These are phyloP conservation scores for Sclerotinia glacialis DNA, from an alignment of 2,329 filamentous ascomycete species.

Conservation along the genomic window DNA sequence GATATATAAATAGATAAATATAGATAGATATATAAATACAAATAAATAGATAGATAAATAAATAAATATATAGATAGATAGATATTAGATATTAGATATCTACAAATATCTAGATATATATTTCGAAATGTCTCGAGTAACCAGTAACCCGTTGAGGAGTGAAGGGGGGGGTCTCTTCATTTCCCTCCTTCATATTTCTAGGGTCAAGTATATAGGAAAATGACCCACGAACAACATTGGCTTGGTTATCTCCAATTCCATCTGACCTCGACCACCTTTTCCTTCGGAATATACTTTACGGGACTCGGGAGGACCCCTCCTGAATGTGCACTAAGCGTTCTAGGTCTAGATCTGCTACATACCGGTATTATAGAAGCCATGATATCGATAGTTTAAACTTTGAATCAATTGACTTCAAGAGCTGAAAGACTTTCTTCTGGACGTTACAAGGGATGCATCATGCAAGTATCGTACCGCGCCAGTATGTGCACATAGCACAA, in stretches of 20 bases:
- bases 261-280: constrained; percentile 2
- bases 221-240: not conserved
- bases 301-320: not conserved
- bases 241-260: constrained; percentile 6
- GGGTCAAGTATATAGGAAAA: no score
- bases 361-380: not conserved
- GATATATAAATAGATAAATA: not conserved
- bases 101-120: not conserved
- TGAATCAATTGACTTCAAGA: not conserved
- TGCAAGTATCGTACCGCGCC: constrained; percentile 6
- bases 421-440: not conserved
- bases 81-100: not conserved
- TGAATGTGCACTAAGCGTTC: not conserved
- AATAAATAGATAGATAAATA: not conserved
- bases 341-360: not conserved
- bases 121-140: not conserved
- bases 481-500: constrained; percentile 6
- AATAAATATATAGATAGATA: not conserved
- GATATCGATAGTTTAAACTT: constrained; percentile 4
- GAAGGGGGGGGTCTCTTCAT: not conserved
- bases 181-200: not conserved
- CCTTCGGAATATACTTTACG: constrained; percentile 1
- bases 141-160: no score
- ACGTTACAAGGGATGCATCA: constrained; percentile 9
- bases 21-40: no score